Percentiles rank a stretch among this genome's conserved stretches.
These are phyloP conservation scores for Parmelia sp. DNA, from an alignment of 495 filamentous ascomycete species.

Conservation along the genomic window DNA sequence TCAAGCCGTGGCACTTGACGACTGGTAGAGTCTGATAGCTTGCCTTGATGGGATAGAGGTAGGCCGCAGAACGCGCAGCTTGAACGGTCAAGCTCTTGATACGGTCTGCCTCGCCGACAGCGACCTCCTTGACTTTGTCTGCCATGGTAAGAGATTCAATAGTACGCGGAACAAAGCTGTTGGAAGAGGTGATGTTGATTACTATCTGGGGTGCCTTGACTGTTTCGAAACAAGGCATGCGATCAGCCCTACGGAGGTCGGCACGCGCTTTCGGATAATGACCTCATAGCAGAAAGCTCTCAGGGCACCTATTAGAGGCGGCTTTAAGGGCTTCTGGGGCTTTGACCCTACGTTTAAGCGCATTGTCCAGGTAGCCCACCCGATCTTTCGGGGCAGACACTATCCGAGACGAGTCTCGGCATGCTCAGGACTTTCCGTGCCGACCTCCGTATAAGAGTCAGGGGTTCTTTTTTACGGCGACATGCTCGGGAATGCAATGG, in stretches of 20 bases:
- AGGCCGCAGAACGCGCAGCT: slow-evolving; percentile 66
- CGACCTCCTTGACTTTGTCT: slow-evolving; percentile 38
- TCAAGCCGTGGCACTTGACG: not conserved
- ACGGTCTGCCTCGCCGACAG: slow-evolving; percentile 36
- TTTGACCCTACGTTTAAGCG: too few relatives aligned
- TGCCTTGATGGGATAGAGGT: slow-evolving; percentile 81
- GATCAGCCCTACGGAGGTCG: not conserved
- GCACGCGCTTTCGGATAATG: too few relatives aligned
- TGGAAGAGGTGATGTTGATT: not conserved
- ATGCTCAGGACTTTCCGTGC: too few relatives aligned
- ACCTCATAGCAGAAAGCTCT: too few relatives aligned
- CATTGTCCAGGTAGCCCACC: too few relatives aligned
- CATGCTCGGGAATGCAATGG: too few relatives aligned
- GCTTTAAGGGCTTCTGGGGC: too few relatives aligned
- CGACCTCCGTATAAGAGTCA: too few relatives aligned
- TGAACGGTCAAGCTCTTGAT: slow-evolving; percentile 47
- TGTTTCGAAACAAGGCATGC: slow-evolving; percentile 6
- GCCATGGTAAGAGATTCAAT: slow-evolving; percentile 30
- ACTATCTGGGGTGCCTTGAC: not conserved
- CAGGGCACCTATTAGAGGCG: too few relatives aligned
- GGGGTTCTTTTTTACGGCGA: too few relatives aligned
- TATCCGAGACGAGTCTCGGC: too few relatives aligned
- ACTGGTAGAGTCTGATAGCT: not conserved
- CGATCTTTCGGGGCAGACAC: too few relatives aligned
- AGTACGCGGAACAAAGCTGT: not conserved